Percentiles rank a stretch among this genome's conserved stretches.
Evolutionary conservation across 768 basidiomycete genomes (phyloP).

Genomic region (Fomitopsis serialis): DNA sequence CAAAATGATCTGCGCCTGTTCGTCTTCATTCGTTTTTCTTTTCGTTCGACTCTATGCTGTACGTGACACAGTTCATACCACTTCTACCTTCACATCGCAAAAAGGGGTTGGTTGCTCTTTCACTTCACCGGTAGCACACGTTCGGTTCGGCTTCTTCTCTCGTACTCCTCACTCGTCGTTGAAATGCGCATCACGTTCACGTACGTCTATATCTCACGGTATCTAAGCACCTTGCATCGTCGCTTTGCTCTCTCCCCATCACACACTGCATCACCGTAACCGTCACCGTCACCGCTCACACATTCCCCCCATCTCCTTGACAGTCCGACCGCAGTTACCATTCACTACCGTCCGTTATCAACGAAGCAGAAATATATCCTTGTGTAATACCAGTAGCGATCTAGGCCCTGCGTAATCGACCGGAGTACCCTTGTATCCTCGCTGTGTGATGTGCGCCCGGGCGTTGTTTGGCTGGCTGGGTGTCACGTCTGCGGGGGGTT

Average conservation of each 20-base stretch:
- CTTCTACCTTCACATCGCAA: neutral
- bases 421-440: too few relatives aligned
- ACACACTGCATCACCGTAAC: neutral
- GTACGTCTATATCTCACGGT: neutral
- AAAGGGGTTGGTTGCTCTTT: neutral
- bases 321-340: too few relatives aligned
- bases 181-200: neutral
- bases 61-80: neutral
- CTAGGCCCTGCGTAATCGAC: too few relatives aligned
- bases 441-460: too few relatives aligned
- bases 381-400: too few relatives aligned
- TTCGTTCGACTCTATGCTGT: neutral
- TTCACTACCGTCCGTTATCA: too few relatives aligned
- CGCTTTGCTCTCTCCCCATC: neutral
- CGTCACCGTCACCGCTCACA: too few relatives aligned
- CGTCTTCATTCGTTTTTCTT: neutral
- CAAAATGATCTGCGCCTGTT: neutral
- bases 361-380: too few relatives aligned
- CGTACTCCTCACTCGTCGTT: neutral
- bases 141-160: neutral
- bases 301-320: neutral
- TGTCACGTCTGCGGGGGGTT: too few relatives aligned
- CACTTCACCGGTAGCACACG: neutral
- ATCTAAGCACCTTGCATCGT: neutral
- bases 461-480: too few relatives aligned